These are phyloP conservation scores for Psilocybe sp. DNA, from an alignment of 768 basidiomycete genomes.

Conservation along the genomic window DNA sequence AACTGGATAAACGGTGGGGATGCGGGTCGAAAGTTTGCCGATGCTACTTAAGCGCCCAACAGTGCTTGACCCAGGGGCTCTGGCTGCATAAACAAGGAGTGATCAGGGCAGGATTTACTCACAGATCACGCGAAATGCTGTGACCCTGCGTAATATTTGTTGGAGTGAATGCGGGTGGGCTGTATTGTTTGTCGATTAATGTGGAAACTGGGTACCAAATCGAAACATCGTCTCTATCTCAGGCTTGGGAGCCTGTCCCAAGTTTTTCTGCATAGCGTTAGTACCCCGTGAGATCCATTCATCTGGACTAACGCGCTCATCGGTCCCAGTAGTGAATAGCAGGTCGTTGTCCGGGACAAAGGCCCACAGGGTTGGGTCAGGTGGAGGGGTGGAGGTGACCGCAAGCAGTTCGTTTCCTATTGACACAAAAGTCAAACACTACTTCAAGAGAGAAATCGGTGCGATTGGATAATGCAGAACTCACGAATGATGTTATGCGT, in stretches of 20 bases:
- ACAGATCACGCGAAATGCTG: no score
- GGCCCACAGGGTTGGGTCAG: conserved; percentile 57
- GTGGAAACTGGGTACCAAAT: no score
- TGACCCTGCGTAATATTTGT: no score
- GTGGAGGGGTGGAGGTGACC: conserved; percentile 55
- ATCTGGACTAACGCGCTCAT: conserved; percentile 46
- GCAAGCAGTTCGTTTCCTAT: conserved; percentile 55
- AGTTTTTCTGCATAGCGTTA: conserved; percentile 38
- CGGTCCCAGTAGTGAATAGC: conserved; percentile 37
- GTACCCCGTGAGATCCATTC: conserved; percentile 58
- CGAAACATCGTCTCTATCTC: background rate
- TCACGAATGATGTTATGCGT: conserved; percentile 65
- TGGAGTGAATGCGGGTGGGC: no score
- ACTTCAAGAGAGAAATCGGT: background rate
- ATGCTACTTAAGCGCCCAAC: no score
- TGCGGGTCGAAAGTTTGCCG: no score
- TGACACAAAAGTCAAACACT: background rate
- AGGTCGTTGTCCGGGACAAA: conserved; percentile 58
- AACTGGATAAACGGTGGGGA: background rate
- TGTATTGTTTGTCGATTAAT: no score
- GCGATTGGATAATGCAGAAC: conserved; percentile 13
- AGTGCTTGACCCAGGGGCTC: no score
- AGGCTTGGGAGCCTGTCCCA: conserved; percentile 22
- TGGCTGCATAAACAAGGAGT: no score
- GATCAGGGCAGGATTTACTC: no score